Evolutionary conservation across 345 rosid species (phyloP), one percentile per base, ranked within the genome.

Genomic region (Orychophragmus violaceus): DNA sequence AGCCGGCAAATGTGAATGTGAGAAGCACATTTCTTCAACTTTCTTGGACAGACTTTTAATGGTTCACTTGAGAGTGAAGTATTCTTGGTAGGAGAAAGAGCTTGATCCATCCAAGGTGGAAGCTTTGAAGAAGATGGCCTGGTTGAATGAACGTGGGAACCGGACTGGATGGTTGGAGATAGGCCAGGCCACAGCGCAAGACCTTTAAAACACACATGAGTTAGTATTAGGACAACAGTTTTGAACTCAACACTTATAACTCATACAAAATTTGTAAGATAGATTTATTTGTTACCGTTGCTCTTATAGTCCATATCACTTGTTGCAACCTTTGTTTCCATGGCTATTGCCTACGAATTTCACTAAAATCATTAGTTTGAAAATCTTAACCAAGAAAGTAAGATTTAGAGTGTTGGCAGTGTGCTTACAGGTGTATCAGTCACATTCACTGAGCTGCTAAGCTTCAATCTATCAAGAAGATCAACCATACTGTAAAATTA

Each of bases 1-100:
- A 92, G 83, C 46, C 19, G 82, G 57, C 84, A 76, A 66, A 92
- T 87, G 72, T 79, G 76, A 46, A 84, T 78, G 75, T 92, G 98
- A 69, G 81, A 58, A 2, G 83, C 74, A 49, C 90, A 81, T 66
- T 72, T 83, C 78, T 81, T 89, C 79, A 79, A 56, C 39, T 14
- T 72, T 36, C 72, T 70, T 42, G 87, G 90, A 81, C 79, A 76
- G 32, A 73, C 67, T 54, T 64, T 67, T 17, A 79, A 75, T 19
- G 76, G 57, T 37, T 75, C 70, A 59, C 53, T 71, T 66, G 49
- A 64, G 9, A 60, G 6, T 27, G 85, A 74, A 70, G 66, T 28
- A 3, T 71, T 69, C 65, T 60, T 79, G 64, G 74, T 33, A 52
- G 59, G 8, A 46, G 75, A 77, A 70, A 64, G 42, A 8, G 76